Conservation (phyloP, 306 rosid genomes). For the Myrica gale region DNA sequence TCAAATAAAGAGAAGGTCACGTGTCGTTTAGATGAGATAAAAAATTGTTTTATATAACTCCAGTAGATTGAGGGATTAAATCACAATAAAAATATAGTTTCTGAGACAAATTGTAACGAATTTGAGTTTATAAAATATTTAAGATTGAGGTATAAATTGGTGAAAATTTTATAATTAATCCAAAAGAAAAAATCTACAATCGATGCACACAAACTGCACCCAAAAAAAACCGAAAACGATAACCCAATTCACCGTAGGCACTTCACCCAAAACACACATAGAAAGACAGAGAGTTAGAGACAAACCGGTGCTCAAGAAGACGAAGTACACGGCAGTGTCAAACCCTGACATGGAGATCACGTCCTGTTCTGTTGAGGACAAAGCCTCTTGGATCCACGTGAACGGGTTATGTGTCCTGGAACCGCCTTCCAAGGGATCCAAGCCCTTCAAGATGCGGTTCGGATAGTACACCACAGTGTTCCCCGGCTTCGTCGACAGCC, state of each 20-base stretch:
- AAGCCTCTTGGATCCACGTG: constrained; percentile 74
- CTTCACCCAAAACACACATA: not conserved
- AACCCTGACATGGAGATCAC: constrained; percentile 73
- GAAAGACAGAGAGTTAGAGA: not conserved
- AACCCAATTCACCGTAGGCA: not conserved
- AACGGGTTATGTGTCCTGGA: constrained; percentile 60
- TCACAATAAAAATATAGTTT: too few species aligned
- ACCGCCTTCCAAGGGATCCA: constrained; percentile 59
- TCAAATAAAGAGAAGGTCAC: too few species aligned
- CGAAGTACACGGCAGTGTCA: constrained; percentile 91
- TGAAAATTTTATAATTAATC: too few species aligned
- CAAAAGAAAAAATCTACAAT: not conserved
- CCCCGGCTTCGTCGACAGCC: constrained; percentile 59
- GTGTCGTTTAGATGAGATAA: too few species aligned
- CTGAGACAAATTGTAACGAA: too few species aligned
- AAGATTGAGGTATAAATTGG: too few species aligned
- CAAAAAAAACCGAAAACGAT: not conserved
- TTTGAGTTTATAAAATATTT: too few species aligned
- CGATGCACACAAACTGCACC: not conserved
- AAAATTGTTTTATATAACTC: too few species aligned
- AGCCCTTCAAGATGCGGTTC: constrained; percentile 73
- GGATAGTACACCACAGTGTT: constrained; percentile 88
- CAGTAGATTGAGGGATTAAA: too few species aligned
- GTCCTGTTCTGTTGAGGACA: constrained; percentile 63
- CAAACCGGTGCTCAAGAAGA: constrained; percentile 76